Evolutionary conservation across 2,329 filamentous ascomycete species (phyloP), one percentile per base, ranked within the genome.

Genomic region (Pseudofabraea citricarpa): DNA sequence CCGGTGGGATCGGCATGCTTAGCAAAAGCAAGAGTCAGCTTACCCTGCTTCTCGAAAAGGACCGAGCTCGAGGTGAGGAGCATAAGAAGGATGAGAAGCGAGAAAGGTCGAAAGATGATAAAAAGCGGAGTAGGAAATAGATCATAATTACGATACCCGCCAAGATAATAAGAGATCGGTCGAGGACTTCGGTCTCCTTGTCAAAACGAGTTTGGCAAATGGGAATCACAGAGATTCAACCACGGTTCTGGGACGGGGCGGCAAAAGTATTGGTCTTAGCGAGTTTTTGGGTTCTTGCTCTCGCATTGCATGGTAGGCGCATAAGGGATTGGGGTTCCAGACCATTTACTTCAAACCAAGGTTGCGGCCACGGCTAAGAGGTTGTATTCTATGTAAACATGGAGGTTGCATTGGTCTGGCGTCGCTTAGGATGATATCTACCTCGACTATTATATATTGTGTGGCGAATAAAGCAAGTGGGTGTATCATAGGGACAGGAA

Each of bases 21-120:
- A 75, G 68, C n/a, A 67, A 76, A 45, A 75, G 77, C n/a, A 79
- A 73, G 58, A 81, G 77, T 52, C 77, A 82, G 56, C 64, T 83
- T 21, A 74, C 73, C 8, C 62, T 82, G 4, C 64, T 83, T 1
- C 64, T 82, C 16, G 74, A 79, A 51, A 70, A 73, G 26, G 75
- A 76, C 48, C 74, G 70, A 52, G 62, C 60, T 12, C 59, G 64
- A 37, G 57, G 48, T 29, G 53, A 53, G 15, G 60, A 61, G 15
- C 59, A 60, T 41, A 31, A 52, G 44, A 16, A 46, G 41, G 21
- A 36, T 3, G 32, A 32, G 9, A 41, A 32, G 24, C 39, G 27
- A 6, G 35, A 21, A 22, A 37, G 35, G 19, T 37, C 35, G 10
- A 37, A 20, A 7, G 35, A 37, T 21, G 35, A 37, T n/a, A 37